Percentiles rank a stretch among this genome's conserved stretches.
Evolutionary conservation across 2,329 filamentous ascomycete genomes (phyloP).

Genomic region (Penicillium capsulatum): DNA sequence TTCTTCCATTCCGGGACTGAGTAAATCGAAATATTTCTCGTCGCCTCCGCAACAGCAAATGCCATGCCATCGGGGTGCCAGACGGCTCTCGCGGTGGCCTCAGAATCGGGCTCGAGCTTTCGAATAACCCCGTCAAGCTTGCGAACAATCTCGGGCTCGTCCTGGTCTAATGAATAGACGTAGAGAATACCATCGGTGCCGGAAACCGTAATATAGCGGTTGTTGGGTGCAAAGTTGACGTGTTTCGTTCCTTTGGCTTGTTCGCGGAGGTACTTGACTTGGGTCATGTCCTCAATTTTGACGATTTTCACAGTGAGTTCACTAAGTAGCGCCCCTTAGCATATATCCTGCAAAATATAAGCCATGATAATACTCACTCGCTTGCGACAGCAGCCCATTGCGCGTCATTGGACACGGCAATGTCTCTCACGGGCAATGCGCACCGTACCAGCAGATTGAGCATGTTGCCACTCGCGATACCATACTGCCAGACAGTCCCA

Average conservation of each 20-base stretch:
- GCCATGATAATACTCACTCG: conserved; percentile 54
- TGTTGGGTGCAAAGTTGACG: conserved; percentile 78
- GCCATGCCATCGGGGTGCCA: conserved; percentile 96
- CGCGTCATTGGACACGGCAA: conserved; percentile 74
- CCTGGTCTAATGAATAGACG: conserved; percentile 74
- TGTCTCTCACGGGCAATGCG: conserved; percentile 79
- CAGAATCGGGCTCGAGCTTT: conserved; percentile 69
- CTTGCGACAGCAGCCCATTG: conserved; percentile 94
- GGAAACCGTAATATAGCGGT: conserved; percentile 70
- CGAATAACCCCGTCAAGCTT: conserved; percentile 84
- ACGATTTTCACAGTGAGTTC: conserved; percentile 90
- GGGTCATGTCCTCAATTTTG: conserved; percentile 70
- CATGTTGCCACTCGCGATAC: conserved; percentile 64
- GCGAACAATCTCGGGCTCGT: conserved; percentile 74
- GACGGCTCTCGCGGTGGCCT: conserved; percentile 67
- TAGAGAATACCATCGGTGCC: conserved; percentile 88
- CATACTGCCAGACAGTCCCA: conserved; percentile 91
- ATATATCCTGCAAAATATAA: neutral
- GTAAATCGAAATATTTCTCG: conserved; percentile 77
- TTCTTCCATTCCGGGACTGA: conserved; percentile 88
- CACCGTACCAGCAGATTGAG: conserved; percentile 79
- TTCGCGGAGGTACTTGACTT: conserved; percentile 73
- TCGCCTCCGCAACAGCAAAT: conserved; percentile 79
- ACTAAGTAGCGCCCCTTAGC: conserved; percentile 38
- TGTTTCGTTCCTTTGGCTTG: conserved; percentile 88